A percentile compares a stretch with the other conserved stretches of the same genome.
These are phyloP conservation scores for Hortiboletus rubellus DNA, from an alignment of 1,284 basidiomycete genomes.

Conservation along the genomic window DNA sequence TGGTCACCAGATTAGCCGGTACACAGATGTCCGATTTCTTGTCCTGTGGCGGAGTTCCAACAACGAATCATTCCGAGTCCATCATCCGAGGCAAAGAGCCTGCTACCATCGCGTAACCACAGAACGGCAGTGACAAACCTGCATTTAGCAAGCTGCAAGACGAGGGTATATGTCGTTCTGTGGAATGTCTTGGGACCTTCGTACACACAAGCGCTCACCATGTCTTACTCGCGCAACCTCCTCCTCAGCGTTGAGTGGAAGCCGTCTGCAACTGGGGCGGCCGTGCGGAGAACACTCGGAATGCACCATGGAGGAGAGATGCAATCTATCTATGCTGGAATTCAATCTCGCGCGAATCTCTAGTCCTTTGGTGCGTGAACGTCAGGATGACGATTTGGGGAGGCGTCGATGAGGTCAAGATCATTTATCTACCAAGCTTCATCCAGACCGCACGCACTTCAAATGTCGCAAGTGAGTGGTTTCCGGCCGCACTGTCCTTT, in stretches of 20 bases:
- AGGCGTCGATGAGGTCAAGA: too few species aligned
- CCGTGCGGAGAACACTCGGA: not conserved
- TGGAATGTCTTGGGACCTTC: not conserved
- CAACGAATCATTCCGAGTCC: too few species aligned
- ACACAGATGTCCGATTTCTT: not conserved
- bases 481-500: not conserved
- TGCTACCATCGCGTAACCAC: slow-evolving; percentile 15
- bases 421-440: not conserved
- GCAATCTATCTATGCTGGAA: not conserved
- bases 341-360: not conserved
- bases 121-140: not conserved
- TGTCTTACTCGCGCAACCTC: not conserved
- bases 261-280: not conserved
- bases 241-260: not conserved
- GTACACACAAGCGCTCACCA: not conserved
- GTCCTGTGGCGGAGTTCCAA: too few species aligned
- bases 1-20: too few species aligned
- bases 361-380: not conserved
- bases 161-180: not conserved
- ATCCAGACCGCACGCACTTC: not conserved
- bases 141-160: not conserved
- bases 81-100: not conserved
- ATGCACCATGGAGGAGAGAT: not conserved
- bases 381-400: too few species aligned
- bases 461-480: not conserved